Base-by-base conservation (phyloP, 495 filamentous ascomycete genomes). In the Pyrenula massariospora region DNA sequence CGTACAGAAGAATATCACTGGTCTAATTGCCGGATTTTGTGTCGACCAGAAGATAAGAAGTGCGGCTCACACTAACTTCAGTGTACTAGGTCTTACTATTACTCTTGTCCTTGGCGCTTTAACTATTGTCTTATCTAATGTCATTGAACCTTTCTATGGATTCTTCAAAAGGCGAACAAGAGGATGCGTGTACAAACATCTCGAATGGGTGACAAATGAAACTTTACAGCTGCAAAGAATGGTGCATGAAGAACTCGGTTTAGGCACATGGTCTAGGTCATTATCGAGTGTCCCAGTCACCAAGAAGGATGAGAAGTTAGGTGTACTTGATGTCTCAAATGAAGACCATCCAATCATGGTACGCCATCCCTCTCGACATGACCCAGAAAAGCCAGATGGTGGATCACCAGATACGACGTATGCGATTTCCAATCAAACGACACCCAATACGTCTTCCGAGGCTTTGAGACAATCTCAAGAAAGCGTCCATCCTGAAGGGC, bases 171-270 rank as follows among this genome's bases (percentile, higher is more conserved):
- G 22, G 22, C 8, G 50, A 20, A 8, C 8, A 24, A 52, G 19
- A 10, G 10, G 19, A 8, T 20, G 50, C 50, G 22, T 24, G 19
- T 52, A 52, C 50, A 20, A 52, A 19, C 50, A 19, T 8, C 50
- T 52, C 50, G 50, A 52, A 52, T 52, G 50, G 50, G 22, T 24
- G n/a, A 24, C 22, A 20, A 52, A 52, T 19, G 22, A 52, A 20
- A 52, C 50, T 10, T 19, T 52, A 8, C 50, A 52, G 22, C 50
- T 52, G 19, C 50, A 52, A 52, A 8, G 50, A 52, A 52, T 52
- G 50, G 50, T 52, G 50, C 50, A 52, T 24, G 50, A 52, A 52
- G 50, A 52, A 21, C 19, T 52, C 20, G 50, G 50, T 20, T 24
- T 52, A 10, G 50, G 50, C 10, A 52, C 50, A 20, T 52, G 50